Evolutionary conservation across 1,284 basidiomycete genomes (phyloP).

Genomic region (Fomitopsis betulina): DNA sequence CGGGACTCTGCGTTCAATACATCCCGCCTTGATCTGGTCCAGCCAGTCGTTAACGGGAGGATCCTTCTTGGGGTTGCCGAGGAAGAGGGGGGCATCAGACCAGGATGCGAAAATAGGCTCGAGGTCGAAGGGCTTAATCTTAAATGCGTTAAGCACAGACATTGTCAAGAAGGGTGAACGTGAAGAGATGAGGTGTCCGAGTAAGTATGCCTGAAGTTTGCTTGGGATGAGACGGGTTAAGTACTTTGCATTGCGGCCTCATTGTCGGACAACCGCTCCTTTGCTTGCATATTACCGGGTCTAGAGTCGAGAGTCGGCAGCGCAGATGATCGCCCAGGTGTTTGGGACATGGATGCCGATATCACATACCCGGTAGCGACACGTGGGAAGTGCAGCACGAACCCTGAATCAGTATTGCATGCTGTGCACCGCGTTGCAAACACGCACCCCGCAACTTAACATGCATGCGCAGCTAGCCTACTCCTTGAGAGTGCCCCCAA

Average conservation of each 20-base stretch:
- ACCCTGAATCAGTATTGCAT: not conserved
- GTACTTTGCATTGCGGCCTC: not conserved
- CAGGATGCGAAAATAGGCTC: constrained; percentile 58
- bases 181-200: not conserved
- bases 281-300: not conserved
- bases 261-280: not conserved
- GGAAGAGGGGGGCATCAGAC: constrained; percentile 58
- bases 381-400: not conserved
- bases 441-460: not conserved
- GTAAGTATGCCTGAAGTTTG: not conserved
- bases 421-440: constrained; percentile 7
- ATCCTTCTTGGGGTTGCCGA: constrained; percentile 64
- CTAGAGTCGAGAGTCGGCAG: not conserved
- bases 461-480: not conserved
- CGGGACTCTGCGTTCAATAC: constrained; percentile 57
- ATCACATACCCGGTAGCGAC: not conserved
- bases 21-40: constrained; percentile 60
- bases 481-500: not conserved
- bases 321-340: not conserved
- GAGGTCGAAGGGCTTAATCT: constrained; percentile 68
- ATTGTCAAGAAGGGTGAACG: constrained; percentile 29
- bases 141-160: constrained; percentile 57
- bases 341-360: not conserved
- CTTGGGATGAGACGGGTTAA: not conserved
- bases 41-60: constrained; percentile 66